phyloP scores from a whole-genome alignment of 2,329 filamentous ascomycete genomes.

The Claviceps citrina region DNA sequence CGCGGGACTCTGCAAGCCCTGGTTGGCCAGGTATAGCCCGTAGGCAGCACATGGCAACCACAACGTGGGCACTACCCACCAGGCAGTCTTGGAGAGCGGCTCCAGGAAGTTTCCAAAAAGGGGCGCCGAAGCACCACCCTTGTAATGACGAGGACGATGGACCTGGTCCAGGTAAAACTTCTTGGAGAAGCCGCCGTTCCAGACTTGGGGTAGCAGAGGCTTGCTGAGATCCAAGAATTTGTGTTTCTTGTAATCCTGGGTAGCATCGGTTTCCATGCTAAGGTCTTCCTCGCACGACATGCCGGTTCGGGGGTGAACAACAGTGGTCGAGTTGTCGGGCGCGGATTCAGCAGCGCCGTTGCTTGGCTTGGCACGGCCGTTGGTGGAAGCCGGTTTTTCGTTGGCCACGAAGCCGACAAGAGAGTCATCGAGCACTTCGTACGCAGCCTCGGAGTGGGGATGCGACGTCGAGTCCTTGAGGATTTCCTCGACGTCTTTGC shows the following conservation, averaged over 20 bases:
- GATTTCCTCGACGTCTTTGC: slow-evolving; percentile 71
- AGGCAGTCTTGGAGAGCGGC: slow-evolving; percentile 85
- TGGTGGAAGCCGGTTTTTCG: slow-evolving; percentile 29
- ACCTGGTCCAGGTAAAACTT: slow-evolving; percentile 96
- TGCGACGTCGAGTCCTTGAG: slow-evolving; percentile 74
- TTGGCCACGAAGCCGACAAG: slow-evolving; percentile 65
- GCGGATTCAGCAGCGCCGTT: slow-evolving; percentile 15
- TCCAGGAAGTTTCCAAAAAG: slow-evolving; percentile 98
- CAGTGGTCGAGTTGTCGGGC: slow-evolving; percentile 15
- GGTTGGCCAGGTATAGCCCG: slow-evolving; percentile 49
- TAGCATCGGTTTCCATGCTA: slow-evolving; percentile 65
- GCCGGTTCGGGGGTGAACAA: slow-evolving; percentile 53
- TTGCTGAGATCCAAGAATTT: slow-evolving; percentile 84
- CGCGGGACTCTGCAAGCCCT: slow-evolving; percentile 38
- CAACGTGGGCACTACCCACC: slow-evolving; percentile 72
- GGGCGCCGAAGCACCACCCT: slow-evolving; percentile 78
- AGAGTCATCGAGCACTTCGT: slow-evolving; percentile 81
- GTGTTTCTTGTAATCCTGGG: slow-evolving; percentile 67
- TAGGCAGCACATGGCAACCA: slow-evolving; percentile 76
- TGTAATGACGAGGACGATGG: slow-evolving; percentile 90
- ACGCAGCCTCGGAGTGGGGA: slow-evolving; percentile 78
- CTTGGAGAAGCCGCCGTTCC: slow-evolving; percentile 75
- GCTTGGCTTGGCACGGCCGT: slow-evolving; percentile 10
- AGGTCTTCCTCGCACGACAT: slow-evolving; percentile 83
- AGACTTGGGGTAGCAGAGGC: slow-evolving; percentile 78